Base-by-base conservation (phyloP, 805 yeast species). In the Zygosaccharomyces bailii region DNA sequence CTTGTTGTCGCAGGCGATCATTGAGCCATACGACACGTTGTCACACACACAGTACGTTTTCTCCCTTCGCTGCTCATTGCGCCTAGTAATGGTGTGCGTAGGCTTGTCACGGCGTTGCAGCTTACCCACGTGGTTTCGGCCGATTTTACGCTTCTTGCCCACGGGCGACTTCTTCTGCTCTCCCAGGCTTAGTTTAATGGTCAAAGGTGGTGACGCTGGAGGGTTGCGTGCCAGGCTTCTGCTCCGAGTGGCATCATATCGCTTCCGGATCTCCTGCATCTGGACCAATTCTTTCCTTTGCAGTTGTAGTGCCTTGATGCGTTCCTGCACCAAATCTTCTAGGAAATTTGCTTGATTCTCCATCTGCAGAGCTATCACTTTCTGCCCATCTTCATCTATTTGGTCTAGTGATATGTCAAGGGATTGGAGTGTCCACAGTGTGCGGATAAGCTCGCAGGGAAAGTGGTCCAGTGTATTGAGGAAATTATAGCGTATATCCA, bases 1-100 rank as follows among this genome's bases (percentile, higher is more conserved):
- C 2, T 73, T 73, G 54, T 86, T 79, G 61, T 90, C 97, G 65
- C 98, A 91, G 0, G 91, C 96, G 50, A 91, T 76, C 98, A 91
- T 91, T 42, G 77, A 78, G 1, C 97, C 97, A 44, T 57, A 66
- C 5, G 78, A 71, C 1, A 66, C 68, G 4, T 66, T 63, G 4
- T 68, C 60, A 48, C 85, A 79, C 10, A 67, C 41, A 50, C 84
- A 79, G 52, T 75, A 79, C 1, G 55, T 39, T 23, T 51, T 48
- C 21, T 48, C 48, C 23, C 41, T 33, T 51, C 63, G 34, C 55
- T 53, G 42, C 42, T 53, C 14, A 23, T 44, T 19, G 6, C 30
- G 33, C 21, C 24, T n/a, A 10, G 29, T 36, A 16, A 17, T 34
- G 17, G 39, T 18, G 17, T 19, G 21, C 8, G 13, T 24, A 19